Percentiles rank a stretch among this genome's conserved stretches.
phyloP scores from a whole-genome alignment of 2,329 filamentous ascomycete species.

The Apiospora saccharicola region DNA sequence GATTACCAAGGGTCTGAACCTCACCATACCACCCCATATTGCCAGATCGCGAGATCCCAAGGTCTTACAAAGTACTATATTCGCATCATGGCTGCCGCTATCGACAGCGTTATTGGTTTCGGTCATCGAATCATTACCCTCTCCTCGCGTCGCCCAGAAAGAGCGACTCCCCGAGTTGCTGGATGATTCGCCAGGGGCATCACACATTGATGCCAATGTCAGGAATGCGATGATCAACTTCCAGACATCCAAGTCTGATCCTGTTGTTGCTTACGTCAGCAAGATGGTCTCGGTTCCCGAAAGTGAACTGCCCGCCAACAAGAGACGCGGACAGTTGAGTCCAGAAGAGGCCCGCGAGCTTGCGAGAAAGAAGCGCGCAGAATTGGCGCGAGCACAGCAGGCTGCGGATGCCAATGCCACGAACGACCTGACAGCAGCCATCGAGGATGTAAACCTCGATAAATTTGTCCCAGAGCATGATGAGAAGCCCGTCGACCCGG shows the following conservation, averaged over 20 bases:
- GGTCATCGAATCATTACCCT: constrained; percentile 90
- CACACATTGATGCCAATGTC: constrained; percentile 72
- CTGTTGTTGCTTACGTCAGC: constrained; percentile 93
- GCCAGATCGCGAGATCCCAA: constrained; percentile 84
- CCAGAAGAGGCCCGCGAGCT: constrained; percentile 91
- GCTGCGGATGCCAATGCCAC: constrained; percentile 62
- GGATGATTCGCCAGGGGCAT: constrained; percentile 78
- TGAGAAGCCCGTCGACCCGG: constrained; percentile 72
- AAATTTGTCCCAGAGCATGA: constrained; percentile 55
- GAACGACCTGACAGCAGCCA: constrained; percentile 64
- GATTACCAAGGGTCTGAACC: constrained; percentile 88
- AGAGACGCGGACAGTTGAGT: constrained; percentile 76
- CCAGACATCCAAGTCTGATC: constrained; percentile 72
- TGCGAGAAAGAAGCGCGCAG: constrained; percentile 86
- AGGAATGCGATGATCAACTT: constrained; percentile 86
- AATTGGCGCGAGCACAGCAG: constrained; percentile 78
- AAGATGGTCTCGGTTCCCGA: constrained; percentile 98
- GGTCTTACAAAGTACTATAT: constrained; percentile 84
- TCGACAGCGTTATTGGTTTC: constrained; percentile 94
- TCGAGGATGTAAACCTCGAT: constrained; percentile 68
- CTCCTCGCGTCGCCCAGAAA: constrained; percentile 80
- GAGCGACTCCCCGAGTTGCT: constrained; percentile 82
- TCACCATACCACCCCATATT: constrained; percentile 85
- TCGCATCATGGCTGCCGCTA: constrained; percentile 88
- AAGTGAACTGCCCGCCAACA: constrained; percentile 90